Evolutionary conservation across 2,329 filamentous ascomycete genomes (phyloP).

Genomic region (Fusarium sp.): DNA sequence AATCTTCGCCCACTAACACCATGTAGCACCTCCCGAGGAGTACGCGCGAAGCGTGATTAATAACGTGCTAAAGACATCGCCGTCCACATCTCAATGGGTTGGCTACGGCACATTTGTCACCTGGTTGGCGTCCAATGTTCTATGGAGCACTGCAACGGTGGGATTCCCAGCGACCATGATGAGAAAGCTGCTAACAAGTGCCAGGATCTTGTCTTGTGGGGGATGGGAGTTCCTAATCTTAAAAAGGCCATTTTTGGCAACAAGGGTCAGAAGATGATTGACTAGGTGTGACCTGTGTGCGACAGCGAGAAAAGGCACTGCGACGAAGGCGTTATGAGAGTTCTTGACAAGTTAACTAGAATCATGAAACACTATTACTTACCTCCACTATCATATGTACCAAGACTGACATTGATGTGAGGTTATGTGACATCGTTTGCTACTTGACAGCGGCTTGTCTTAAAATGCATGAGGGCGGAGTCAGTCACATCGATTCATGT

Average conservation of each 20-base stretch:
- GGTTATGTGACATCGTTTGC: neutral
- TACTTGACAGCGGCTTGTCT: neutral
- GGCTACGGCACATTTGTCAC: slow-evolving; percentile 23
- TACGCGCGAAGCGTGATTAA: slow-evolving; percentile 34
- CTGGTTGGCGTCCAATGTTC: slow-evolving; percentile 31
- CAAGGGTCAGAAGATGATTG: neutral
- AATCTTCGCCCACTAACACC: neutral
- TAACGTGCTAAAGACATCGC: slow-evolving; percentile 26
- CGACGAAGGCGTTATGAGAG: neutral
- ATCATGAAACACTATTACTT: neutral
- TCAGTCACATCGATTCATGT: neutral
- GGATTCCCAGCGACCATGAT: neutral
- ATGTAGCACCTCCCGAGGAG: slow-evolving; percentile 30
- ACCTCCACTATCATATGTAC: neutral
- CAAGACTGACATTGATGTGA: neutral
- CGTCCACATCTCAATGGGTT: slow-evolving; percentile 16
- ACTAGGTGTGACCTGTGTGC: neutral
- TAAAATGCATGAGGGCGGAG: neutral
- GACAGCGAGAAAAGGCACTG: neutral
- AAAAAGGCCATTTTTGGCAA: slow-evolving; percentile 20
- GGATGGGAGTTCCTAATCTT: slow-evolving; percentile 26
- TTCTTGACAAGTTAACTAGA: neutral
- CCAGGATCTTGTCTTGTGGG: slow-evolving; percentile 24
- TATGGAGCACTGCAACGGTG: slow-evolving; percentile 31
- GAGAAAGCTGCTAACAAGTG: neutral